These are phyloP conservation scores for Neoascochyta sp. DNA, from an alignment of 2,329 filamentous ascomycete genomes.

Conservation along the genomic window DNA sequence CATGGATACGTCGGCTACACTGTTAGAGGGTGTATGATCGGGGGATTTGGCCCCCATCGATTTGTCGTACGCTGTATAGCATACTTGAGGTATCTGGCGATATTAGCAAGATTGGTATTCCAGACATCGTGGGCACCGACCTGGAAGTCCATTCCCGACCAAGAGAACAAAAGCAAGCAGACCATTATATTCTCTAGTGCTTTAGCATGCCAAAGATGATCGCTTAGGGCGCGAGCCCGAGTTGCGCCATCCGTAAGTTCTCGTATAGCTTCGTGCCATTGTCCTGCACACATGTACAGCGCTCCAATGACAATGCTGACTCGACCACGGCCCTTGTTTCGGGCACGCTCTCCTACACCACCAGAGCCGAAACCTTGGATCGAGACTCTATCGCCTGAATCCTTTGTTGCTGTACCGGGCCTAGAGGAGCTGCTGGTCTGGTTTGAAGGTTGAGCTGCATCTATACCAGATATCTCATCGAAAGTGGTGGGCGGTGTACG, in stretches of 20 bases:
- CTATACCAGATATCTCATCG: conserved; percentile 39
- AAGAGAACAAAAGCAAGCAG: conserved; percentile 77
- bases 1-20: conserved; percentile 37
- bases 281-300: conserved; percentile 81
- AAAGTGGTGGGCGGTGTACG: conserved; percentile 50
- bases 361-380: conserved; percentile 61
- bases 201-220: conserved; percentile 97
- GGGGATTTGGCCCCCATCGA: conserved; percentile 42
- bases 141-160: conserved; percentile 78
- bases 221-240: conserved; percentile 73
- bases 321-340: conserved; percentile 76
- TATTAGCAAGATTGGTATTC: conserved; percentile 5
- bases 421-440: conserved; percentile 35
- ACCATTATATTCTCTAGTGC: conserved; percentile 83
- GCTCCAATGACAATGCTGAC: conserved; percentile 77
- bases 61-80: conserved; percentile 51
- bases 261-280: conserved; percentile 83
- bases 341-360: conserved; percentile 70
- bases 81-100: conserved; percentile 51
- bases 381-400: conserved; percentile 58
- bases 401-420: conserved; percentile 49
- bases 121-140: conserved; percentile 42
- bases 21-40: conserved; percentile 40
- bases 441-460: conserved; percentile 37
- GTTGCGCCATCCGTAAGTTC: conserved; percentile 78